Base-by-base conservation (phyloP, 257 asterid species). In the Osmanthus fragrans region DNA sequence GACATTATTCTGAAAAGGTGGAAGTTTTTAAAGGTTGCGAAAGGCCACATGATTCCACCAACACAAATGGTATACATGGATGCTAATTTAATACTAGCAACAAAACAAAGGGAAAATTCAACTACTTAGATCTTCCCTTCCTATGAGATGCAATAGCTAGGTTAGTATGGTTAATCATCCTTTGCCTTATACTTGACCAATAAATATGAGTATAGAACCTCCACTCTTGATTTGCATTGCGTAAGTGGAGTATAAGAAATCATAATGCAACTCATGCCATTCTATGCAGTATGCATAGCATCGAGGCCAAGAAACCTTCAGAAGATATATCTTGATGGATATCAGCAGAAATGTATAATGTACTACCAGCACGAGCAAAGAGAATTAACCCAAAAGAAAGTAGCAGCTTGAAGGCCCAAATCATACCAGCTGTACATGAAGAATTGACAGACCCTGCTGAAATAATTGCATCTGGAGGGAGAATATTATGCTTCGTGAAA, bases 371-470 rank as follows among this genome's bases (percentile, higher is more conserved):
- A 36, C 5, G 40, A 58, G 51, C 39, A 76, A 34, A 29, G 72
- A 70, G 51, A 76, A 47, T 16, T 3, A 42, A 45, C 37, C 30
- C 66, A 34, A 67, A 68, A 54, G 63, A 76, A 73, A 54, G 71
- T 45, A 51, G 70, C 36, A 51, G 67, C 74, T 33, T 77, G 47
- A 71, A 70, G 33, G 72, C 29, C 45, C 6, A 68, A 73, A 71
- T 42, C 84, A 25, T 87, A 93, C 99, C 99, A 4, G 98, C 98
- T 65, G 98, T 93, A 81, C 99, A 93, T 40, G 99, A 71, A 81
- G 97, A 96, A 83, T 88, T 96, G 40, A 77, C 88, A 76, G 92
- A 74, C 78, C 99, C 99, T 7, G 99, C 99, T 25, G 99, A 96
- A 64, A 96, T 87, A 63, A 96, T 81, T 25, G 99, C 92, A 71